Percentiles rank a stretch among this genome's conserved stretches.
Conservation (phyloP, 768 basidiomycete species). For the Clitopilus passeckerianus region DNA sequence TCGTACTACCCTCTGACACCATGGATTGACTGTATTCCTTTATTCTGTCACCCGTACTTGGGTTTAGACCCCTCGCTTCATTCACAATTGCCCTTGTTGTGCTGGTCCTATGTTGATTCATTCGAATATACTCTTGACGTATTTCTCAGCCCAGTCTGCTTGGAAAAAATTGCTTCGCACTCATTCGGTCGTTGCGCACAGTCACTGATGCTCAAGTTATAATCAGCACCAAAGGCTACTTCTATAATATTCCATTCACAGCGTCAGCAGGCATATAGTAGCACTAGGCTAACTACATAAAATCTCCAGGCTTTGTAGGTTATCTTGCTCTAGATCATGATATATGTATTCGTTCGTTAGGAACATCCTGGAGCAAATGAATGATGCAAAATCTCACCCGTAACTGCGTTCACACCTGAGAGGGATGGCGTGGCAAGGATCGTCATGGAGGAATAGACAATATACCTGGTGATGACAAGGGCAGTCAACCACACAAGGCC, state of each 20-base stretch:
- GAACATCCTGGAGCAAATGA: constrained; percentile 7
- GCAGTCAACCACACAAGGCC: constrained; percentile 75
- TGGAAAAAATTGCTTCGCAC: not conserved
- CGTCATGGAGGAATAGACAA: constrained; percentile 72
- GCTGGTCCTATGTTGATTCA: too few species aligned
- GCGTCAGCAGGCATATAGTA: constrained; percentile 82
- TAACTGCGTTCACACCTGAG: constrained; percentile 59
- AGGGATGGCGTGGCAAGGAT: constrained; percentile 67
- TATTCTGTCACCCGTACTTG: too few species aligned
- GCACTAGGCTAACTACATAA: constrained; percentile 47
- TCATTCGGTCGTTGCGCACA: not conserved
- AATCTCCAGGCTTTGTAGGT: constrained; percentile 28
- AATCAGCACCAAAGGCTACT: not conserved
- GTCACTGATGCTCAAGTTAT: not conserved
- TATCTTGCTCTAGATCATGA: constrained; percentile 55
- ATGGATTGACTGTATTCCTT: too few species aligned
- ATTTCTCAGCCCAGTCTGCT: not conserved
- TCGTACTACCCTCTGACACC: too few species aligned
- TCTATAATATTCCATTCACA: constrained; percentile 71
- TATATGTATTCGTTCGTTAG: constrained; percentile 2
- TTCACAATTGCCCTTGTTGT: too few species aligned
- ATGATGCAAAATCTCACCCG: constrained; percentile 39
- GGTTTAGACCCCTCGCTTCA: too few species aligned
- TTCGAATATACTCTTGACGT: not conserved
- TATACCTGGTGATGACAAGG: constrained; percentile 68